Evolutionary conservation across 2,329 filamentous ascomycete genomes (phyloP), one percentile per base, ranked within the genome.

Genomic region (Fusarium dlaminii): DNA sequence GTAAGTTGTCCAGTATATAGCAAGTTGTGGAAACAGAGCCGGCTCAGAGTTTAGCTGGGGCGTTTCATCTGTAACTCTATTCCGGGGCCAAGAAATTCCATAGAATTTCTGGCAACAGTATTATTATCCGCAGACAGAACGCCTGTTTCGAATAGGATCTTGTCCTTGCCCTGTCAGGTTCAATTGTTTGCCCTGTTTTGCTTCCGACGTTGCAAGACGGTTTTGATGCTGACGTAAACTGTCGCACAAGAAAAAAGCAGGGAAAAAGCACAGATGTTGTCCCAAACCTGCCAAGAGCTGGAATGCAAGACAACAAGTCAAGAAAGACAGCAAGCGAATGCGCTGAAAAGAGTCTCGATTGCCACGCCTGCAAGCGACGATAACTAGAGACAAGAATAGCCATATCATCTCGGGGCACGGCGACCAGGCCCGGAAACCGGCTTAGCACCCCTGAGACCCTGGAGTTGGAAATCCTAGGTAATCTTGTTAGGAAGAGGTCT

Each of bases 61-160:
- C 56, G 72, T 74, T 74, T 74, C 64, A 74, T 66, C 39, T 46
- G 34, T 11, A 45, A 56, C 63, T 59, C 42, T 69, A 57, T 70
- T 27, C 52, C n/a, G 20, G 51, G 34, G 57, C 18, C 49, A 43
- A 40, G 52, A 39, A 27, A 48, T 63, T 55, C 37, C 39, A 54
- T 56, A 36, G 56, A 56, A 45, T 24, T 51, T 52, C 34, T 45
- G 30, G 49, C 51, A 52, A 45, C 22, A n/a, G 27, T n/a, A 36
- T 49, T 36, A 29, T 49, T 29, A 58, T 51, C 30, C 32, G 14
- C 32, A 36, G 30, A 68, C 37, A 63, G 43, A 48, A 68, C 54
- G n/a, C 29, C 36, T 52, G 61, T 57, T 72, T 72, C 45, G 32
- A 40, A 58, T 46, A 57, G 30, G 32, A 18, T 29, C 24, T 40